A percentile compares a stretch with the other conserved stretches of the same genome.
These are phyloP conservation scores for Annulohypoxylon bovei DNA, from an alignment of 495 filamentous ascomycete species.

Conservation along the genomic window DNA sequence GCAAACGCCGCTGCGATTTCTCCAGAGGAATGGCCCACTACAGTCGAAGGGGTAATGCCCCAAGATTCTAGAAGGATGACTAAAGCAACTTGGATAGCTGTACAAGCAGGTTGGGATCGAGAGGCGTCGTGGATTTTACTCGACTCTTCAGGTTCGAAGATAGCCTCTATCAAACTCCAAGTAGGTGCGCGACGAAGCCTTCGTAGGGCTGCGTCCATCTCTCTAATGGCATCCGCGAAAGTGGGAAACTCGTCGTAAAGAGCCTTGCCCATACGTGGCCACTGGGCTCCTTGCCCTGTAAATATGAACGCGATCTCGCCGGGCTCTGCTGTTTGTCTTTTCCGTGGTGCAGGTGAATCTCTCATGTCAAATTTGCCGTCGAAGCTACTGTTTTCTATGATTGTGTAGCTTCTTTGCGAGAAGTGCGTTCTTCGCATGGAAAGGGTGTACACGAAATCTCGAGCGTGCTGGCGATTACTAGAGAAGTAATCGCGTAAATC, in stretches of 20 bases:
- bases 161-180: background rate
- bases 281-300: background rate
- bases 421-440: too few relatives aligned
- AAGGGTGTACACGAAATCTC: too few relatives aligned
- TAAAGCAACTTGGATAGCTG: conserved; percentile 53
- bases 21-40: conserved; percentile 65
- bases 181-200: background rate
- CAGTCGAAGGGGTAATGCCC: conserved; percentile 42
- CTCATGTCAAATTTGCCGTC: too few relatives aligned
- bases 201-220: background rate
- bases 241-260: background rate
- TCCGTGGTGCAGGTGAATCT: too few relatives aligned
- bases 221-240: background rate
- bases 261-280: background rate
- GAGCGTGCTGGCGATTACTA: too few relatives aligned
- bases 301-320: too few relatives aligned
- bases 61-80: conserved; percentile 59
- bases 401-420: too few relatives aligned
- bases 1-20: conserved; percentile 57
- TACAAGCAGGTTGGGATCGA: conserved; percentile 51
- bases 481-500: too few relatives aligned
- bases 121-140: background rate
- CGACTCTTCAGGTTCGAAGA: background rate
- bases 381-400: too few relatives aligned
- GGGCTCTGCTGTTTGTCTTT: too few relatives aligned